Base-by-base conservation (phyloP, 2,329 filamentous ascomycete genomes). In the Bipolaris oryzae region DNA sequence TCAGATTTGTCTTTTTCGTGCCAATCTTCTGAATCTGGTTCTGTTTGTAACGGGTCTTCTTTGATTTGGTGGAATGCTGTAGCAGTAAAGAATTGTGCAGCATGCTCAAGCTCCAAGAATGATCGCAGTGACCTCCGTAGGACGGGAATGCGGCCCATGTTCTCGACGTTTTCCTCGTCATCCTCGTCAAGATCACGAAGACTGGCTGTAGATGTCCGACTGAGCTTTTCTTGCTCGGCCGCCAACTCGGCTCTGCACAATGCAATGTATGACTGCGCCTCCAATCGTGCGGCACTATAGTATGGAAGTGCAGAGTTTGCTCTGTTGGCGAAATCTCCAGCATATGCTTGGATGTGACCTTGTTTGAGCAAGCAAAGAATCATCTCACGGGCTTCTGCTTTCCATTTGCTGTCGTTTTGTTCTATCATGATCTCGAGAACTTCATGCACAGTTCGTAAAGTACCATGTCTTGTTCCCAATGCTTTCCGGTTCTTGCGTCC, bases 381-480 rank as follows among this genome's bases (percentile, higher is more conserved):
- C 45, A 89, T 81, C 2, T 81, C 78, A 50, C 92, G 85, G 69
- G 95, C 88, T 55, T 94, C 88, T 0, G 82, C 77, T 49, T 88
- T 85, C 54, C 94, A 84, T 1, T 78, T 73, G 5, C 80, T 80
- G 55, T 94, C 90, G 41, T 89, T 92, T 69, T 94, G 88, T 53
- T 96, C 92, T 55, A 97, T 89, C 94, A 99, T 97, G 4, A 89
- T 87, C 62, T 92, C 88, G 10, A 99, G 80, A 1, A 98, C 94
- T 74, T 98, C 91, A 16, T 88, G 85, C 1, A 96, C 89, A 0
- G 93, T 96, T 11, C 90, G 84, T 62, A 97, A 81, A 0, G 91
- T 88, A 0, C 85, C 87, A 46, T 82, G 85, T 42, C 84, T 82
- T 18, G 75, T 72, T 1, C 88, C 88, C 5, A 91, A 76, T 0